Evolutionary conservation across 768 basidiomycete species (phyloP).

Genomic region (Peribolospora kevripleyi): DNA sequence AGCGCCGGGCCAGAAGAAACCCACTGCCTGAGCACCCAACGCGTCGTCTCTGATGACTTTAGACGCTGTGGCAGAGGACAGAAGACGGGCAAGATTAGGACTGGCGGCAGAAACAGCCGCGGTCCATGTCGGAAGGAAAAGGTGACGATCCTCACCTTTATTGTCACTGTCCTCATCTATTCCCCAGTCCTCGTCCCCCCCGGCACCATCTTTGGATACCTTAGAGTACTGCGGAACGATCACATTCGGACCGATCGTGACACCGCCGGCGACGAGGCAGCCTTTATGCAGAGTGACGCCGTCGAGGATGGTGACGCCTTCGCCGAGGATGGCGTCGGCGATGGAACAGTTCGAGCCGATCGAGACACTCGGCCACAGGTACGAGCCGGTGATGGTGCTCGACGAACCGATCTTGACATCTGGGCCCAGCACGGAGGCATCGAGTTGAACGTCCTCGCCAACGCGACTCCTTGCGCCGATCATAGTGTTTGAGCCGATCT

Average conservation of each 20-base stretch:
- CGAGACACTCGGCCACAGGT: conserved; percentile 18
- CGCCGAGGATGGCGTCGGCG: conserved; percentile 49
- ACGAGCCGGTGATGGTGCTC: conserved; percentile 31
- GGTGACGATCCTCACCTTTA: conserved; percentile 17
- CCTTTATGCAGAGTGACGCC: conserved; percentile 44
- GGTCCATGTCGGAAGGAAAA: not conserved
- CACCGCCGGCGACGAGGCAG: conserved; percentile 57
- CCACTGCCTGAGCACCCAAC: conserved; percentile 15
- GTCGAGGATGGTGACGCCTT: conserved; percentile 45
- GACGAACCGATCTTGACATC: conserved; percentile 48
- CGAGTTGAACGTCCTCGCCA: conserved; percentile 38
- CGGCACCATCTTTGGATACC: conserved; percentile 32
- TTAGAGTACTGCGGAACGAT: conserved; percentile 43
- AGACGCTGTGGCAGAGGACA: no score
- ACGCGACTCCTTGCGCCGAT: conserved; percentile 58
- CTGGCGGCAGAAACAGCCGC: not conserved
- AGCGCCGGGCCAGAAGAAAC: conserved; percentile 52
- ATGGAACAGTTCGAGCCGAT: conserved; percentile 19
- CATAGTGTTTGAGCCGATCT: conserved; percentile 53
- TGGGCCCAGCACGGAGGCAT: conserved; percentile 51
- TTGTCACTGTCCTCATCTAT: conserved; percentile 23
- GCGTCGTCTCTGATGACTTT: no score
- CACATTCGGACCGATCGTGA: conserved; percentile 50
- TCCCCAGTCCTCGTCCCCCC: conserved; percentile 15
- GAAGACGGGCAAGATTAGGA: no score